Percentiles rank a stretch among this genome's conserved stretches.
phyloP scores from a whole-genome alignment of 306 rosid species.

The Sophora flavescens region DNA sequence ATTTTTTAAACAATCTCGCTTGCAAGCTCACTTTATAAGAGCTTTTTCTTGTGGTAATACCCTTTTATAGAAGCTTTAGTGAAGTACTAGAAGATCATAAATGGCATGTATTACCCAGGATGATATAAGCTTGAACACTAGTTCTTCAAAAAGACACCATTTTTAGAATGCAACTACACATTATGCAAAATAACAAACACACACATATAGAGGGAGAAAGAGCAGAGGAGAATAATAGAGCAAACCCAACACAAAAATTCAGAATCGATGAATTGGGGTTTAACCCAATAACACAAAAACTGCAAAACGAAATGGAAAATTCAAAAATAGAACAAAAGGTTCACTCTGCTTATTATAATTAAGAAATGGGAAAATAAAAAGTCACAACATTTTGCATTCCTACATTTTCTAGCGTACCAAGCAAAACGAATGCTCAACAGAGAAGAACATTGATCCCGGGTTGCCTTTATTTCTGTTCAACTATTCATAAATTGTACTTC shows the following conservation, averaged over 20 bases:
- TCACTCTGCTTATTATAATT: too few species aligned
- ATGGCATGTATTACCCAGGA: not conserved
- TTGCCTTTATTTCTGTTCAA: too few species aligned
- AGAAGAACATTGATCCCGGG: too few species aligned
- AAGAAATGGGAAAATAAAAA: too few species aligned
- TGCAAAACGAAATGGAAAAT: not conserved
- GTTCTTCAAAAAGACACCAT: not conserved
- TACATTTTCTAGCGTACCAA: too few species aligned
- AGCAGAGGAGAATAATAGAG: not conserved
- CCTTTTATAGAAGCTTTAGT: not conserved
- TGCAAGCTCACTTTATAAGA: too few species aligned
- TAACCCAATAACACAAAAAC: slow-evolving; percentile 10
- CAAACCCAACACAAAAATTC: not conserved
- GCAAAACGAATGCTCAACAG: too few species aligned
- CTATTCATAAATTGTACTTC: too few species aligned
- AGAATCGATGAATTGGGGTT: slow-evolving; percentile 32
- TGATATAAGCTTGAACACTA: not conserved
- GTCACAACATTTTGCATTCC: too few species aligned
- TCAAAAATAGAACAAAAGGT: not conserved
- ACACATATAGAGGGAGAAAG: not conserved
- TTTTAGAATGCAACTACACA: not conserved
- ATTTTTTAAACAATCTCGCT: too few species aligned
- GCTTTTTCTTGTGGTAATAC: too few species aligned
- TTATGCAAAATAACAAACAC: not conserved
- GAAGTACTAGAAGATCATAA: slow-evolving; percentile 1